Percentiles rank a stretch among this genome's conserved stretches.
Conservation (phyloP, 371 early-diverging fungal species). For the Mortierella sp. region DNA sequence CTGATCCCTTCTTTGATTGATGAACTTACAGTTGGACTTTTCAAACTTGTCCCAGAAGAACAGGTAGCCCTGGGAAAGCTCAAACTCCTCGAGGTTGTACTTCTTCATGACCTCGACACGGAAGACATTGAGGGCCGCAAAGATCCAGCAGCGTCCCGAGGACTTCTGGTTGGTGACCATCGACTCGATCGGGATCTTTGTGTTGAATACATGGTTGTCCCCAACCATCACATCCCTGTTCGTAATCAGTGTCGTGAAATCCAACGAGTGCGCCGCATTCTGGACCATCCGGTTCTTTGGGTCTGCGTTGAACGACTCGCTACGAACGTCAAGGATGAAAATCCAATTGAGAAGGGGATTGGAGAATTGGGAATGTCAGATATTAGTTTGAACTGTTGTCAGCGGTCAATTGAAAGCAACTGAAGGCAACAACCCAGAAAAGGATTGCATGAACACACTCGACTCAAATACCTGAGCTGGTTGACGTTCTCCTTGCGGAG, state of each 20-base stretch:
- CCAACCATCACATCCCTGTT: conserved; percentile 64
- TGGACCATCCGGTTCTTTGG: conserved; percentile 76
- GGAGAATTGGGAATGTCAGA: too few species aligned
- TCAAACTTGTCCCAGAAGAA: conserved; percentile 90
- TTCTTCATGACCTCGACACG: conserved; percentile 68
- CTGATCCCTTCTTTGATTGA: too few species aligned
- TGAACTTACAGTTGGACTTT: conserved; percentile 80
- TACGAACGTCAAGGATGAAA: too few species aligned
- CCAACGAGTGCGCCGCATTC: conserved; percentile 72
- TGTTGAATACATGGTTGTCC: conserved; percentile 69
- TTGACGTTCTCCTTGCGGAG: conserved; percentile 30
- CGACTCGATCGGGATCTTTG: conserved; percentile 72
- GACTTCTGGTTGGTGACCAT: conserved; percentile 82
- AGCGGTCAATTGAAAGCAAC: too few species aligned
- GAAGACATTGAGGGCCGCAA: conserved; percentile 80
- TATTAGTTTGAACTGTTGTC: too few species aligned
- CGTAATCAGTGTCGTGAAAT: conserved; percentile 70
- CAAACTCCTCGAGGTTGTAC: conserved; percentile 84
- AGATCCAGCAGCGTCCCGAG: conserved; percentile 90
- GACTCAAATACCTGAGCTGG: conserved; percentile 29
- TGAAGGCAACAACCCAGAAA: too few species aligned
- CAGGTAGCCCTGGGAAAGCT: conserved; percentile 83
- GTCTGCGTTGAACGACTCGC: conserved; percentile 68
- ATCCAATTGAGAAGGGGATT: too few species aligned
- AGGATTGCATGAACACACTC: neutral